phyloP scores from a whole-genome alignment of 1,284 basidiomycete genomes.

The Porodaedalea pini region DNA sequence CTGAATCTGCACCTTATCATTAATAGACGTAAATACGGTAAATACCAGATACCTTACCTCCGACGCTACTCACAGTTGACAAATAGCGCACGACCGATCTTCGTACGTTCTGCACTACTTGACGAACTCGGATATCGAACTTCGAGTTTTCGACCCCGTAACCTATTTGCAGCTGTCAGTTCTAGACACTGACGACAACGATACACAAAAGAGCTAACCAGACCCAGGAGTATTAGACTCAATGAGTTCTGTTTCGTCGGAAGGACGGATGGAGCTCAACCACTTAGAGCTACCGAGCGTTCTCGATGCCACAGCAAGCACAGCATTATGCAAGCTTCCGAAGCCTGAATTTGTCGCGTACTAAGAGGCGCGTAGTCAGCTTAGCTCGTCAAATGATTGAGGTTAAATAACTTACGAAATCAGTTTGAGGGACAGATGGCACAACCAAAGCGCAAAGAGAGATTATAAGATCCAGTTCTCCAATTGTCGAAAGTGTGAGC shows the following conservation, averaged over 20 bases:
- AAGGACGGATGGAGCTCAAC: slow-evolving; percentile 58
- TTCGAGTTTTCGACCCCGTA: slow-evolving; percentile 46
- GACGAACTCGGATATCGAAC: slow-evolving; percentile 53
- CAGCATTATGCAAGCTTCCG: slow-evolving; percentile 79
- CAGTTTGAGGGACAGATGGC: slow-evolving; percentile 67
- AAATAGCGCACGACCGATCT: slow-evolving; percentile 64
- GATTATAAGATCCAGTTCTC: slow-evolving; percentile 76
- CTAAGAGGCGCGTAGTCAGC: slow-evolving; percentile 33
- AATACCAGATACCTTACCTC: slow-evolving; percentile 37
- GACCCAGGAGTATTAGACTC: slow-evolving; percentile 52
- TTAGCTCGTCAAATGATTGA: not conserved
- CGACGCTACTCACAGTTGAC: slow-evolving; percentile 65
- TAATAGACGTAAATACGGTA: not conserved
- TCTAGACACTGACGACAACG: slow-evolving; percentile 20
- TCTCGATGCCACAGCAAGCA: slow-evolving; percentile 73
- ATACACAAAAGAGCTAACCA: slow-evolving; percentile 34
- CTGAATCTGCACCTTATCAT: slow-evolving; percentile 44
- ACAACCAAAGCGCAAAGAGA: slow-evolving; percentile 65
- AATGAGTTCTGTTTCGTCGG: slow-evolving; percentile 66
- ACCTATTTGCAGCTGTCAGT: slow-evolving; percentile 36
- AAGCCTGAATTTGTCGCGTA: slow-evolving; percentile 67
- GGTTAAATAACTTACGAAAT: slow-evolving; percentile 55
- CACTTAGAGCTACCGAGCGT: slow-evolving; percentile 66
- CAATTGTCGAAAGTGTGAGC: slow-evolving; percentile 61
- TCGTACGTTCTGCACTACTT: slow-evolving; percentile 52